phyloP scores from a whole-genome alignment of 2,329 filamentous ascomycete genomes.

The Alternaria metachromatica region DNA sequence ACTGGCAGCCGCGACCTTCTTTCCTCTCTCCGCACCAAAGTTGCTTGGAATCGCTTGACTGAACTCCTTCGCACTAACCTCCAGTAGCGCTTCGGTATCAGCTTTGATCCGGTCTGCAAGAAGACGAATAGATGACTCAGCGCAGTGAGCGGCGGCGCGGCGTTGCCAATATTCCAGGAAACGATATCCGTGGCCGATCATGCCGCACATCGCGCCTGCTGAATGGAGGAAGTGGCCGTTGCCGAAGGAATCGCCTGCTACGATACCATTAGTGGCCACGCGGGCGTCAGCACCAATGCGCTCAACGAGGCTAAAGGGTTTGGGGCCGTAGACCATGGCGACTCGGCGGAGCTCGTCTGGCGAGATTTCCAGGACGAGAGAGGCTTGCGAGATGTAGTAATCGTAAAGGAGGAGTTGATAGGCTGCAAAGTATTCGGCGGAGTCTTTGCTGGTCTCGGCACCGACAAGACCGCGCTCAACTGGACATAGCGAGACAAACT shows the following conservation, averaged over 20 bases:
- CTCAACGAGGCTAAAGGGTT: constrained; percentile 25
- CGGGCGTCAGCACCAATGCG: constrained; percentile 19
- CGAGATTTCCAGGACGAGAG: constrained; percentile 19
- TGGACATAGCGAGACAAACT: constrained; percentile 4
- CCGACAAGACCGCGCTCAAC: constrained; percentile 2
- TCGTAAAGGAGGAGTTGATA: constrained; percentile 25
- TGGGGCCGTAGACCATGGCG: constrained; percentile 22
- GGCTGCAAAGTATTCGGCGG: constrained; percentile 20
- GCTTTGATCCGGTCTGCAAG: constrained; percentile 24
- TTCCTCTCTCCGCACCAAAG: constrained; percentile 21
- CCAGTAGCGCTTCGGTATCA: constrained; percentile 19
- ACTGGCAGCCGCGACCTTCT: constrained; percentile 20
- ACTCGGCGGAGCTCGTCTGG: constrained; percentile 21
- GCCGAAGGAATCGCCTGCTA: constrained; percentile 24
- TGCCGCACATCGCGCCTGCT: constrained; percentile 25
- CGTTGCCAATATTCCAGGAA: constrained; percentile 24
- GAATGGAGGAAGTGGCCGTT: constrained; percentile 24
- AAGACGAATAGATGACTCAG: constrained; percentile 13
- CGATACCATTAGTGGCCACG: constrained; percentile 20
- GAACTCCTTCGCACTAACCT: constrained; percentile 28
- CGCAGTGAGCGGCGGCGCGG: constrained; percentile 13
- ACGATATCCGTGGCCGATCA: constrained; percentile 23
- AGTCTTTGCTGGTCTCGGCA: constrained; percentile 12
- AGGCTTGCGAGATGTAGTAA: constrained; percentile 24
- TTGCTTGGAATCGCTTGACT: constrained; percentile 24